Percentiles rank a stretch among this genome's conserved stretches.
These are phyloP conservation scores for Salvia sclarea DNA, from an alignment of 305 asterid species.

Conservation along the genomic window DNA sequence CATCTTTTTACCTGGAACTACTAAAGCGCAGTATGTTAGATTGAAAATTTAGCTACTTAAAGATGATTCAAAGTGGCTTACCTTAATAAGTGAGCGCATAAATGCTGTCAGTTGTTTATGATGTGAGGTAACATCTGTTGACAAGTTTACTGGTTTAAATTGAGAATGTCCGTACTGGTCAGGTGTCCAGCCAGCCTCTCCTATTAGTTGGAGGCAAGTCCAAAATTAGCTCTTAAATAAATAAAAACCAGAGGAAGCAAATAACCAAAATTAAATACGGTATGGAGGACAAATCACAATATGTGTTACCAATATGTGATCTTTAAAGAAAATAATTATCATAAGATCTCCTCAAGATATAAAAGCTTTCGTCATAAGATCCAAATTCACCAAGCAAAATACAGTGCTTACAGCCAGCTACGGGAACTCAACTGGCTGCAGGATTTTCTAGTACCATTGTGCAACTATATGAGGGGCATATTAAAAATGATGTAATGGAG, in stretches of 20 bases:
- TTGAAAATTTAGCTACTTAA: conserved; percentile 13
- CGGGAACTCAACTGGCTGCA: not conserved
- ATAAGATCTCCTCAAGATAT: not conserved
- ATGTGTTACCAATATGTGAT: not conserved
- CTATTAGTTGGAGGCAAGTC: conserved; percentile 46
- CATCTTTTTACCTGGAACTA: conserved; percentile 4
- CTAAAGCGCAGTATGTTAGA: not conserved
- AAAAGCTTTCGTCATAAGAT: not conserved
- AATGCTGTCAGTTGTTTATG: conserved; percentile 81
- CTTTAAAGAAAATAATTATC: not conserved
- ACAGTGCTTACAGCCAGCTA: not conserved
- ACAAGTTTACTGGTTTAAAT: conserved; percentile 55
- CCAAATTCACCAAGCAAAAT: conserved; percentile 14
- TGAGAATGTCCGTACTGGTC: conserved; percentile 97
- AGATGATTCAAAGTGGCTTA: conserved; percentile 27
- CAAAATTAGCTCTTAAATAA: conserved; percentile 32
- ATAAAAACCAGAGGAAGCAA: conserved; percentile 6
- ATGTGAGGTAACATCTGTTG: conserved; percentile 63
- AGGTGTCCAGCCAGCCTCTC: conserved; percentile 97
- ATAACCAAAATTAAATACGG: not conserved
- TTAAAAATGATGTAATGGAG: conserved; percentile 3
- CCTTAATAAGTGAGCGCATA: conserved; percentile 95
- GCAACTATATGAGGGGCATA: not conserved
- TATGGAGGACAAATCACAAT: not conserved
- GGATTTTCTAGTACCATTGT: not conserved